These are phyloP conservation scores for Cryptococcus jaspeensis DNA, from an alignment of 1,284 basidiomycete species.

Conservation along the genomic window DNA sequence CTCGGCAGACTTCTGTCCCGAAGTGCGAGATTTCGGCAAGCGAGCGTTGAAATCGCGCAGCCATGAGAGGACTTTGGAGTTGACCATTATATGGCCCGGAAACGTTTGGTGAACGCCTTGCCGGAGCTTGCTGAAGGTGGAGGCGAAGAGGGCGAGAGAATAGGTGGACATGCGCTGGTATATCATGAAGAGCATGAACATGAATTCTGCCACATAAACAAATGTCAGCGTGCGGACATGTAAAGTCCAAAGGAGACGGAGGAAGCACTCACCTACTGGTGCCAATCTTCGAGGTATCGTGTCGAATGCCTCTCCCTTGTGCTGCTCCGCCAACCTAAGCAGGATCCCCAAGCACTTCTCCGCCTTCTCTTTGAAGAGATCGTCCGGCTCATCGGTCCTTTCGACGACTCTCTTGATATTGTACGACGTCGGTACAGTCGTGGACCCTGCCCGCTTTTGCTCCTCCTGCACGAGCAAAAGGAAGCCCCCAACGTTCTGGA, in stretches of 20 bases:
- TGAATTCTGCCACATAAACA: conserved; percentile 32
- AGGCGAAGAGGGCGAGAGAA: conserved; percentile 27
- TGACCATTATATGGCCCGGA: conserved; percentile 31
- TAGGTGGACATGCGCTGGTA: conserved; percentile 31
- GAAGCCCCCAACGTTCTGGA: conserved; percentile 30
- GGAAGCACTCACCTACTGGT: conserved; percentile 39
- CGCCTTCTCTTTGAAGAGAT: conserved; percentile 25
- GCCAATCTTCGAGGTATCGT: conserved; percentile 28
- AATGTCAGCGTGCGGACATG: not conserved
- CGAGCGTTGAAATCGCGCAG: conserved; percentile 21
- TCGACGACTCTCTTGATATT: conserved; percentile 20
- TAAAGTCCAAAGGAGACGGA: not conserved
- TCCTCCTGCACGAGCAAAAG: conserved; percentile 22
- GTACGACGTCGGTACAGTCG: conserved; percentile 2
- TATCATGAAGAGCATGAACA: conserved; percentile 35
- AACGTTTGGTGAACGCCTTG: conserved; percentile 17
- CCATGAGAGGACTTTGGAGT: conserved; percentile 16
- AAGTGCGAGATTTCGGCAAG: conserved; percentile 20
- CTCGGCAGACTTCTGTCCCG: conserved; percentile 26
- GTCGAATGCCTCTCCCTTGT: conserved; percentile 31
- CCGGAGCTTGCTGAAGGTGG: conserved; percentile 35
- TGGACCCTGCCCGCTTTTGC: not conserved
- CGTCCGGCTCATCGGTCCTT: conserved; percentile 31
- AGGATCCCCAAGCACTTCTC: conserved; percentile 35
- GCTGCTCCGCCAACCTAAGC: conserved; percentile 29